Evolutionary conservation across 805 yeast genomes (phyloP).

Genomic region (Yamadazyma phyllophila): DNA sequence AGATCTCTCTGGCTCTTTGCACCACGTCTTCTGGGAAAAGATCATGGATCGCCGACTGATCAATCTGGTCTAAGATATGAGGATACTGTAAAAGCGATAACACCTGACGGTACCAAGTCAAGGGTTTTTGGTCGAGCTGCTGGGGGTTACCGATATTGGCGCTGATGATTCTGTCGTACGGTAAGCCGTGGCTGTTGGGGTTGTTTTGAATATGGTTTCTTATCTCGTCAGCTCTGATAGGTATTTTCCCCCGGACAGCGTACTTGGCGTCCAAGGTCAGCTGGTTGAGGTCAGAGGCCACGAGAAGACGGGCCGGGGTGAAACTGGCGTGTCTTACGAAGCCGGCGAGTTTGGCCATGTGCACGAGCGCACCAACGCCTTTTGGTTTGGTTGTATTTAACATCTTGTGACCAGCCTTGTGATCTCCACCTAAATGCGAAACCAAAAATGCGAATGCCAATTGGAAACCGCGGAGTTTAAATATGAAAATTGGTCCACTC

Average conservation of each 20-base stretch:
- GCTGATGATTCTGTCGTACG: conserved; percentile 74
- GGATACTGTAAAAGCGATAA: conserved; percentile 86
- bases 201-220: conserved; percentile 48
- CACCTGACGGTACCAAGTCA: conserved; percentile 94
- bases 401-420: not conserved
- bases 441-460: not conserved
- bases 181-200: conserved; percentile 59
- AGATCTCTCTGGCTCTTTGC: conserved; percentile 61
- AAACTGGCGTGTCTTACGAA: conserved; percentile 3
- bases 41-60: conserved; percentile 16
- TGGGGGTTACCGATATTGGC: conserved; percentile 99
- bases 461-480: not conserved
- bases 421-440: too few relatives aligned
- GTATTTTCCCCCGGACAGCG: conserved; percentile 94
- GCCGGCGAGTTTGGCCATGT: not conserved
- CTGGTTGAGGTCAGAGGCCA: conserved; percentile 57
- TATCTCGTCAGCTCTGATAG: conserved; percentile 89
- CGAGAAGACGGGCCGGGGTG: conserved; percentile 15
- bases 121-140: conserved; percentile 89
- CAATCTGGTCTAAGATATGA: conserved; percentile 41
- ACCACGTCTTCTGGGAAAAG: conserved; percentile 67
- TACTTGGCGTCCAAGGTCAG: conserved; percentile 82
- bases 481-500: not conserved
- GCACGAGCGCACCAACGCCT: not conserved
- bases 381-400: not conserved